Conservation (phyloP, 2,329 filamentous ascomycete species). For the Didymellaceae sp. region DNA sequence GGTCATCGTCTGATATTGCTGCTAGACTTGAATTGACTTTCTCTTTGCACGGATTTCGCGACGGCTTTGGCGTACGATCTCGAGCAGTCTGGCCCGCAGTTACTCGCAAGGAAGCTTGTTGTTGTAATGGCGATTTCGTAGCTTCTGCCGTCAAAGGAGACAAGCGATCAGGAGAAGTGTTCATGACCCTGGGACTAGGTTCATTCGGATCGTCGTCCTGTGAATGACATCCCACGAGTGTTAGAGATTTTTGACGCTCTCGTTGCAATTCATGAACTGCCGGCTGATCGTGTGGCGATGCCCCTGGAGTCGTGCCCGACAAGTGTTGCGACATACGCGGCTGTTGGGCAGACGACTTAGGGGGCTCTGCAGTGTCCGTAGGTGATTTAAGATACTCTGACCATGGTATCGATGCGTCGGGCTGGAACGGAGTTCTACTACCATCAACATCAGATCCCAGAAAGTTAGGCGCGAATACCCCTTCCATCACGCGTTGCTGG, state of each 20-base stretch:
- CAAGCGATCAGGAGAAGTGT: no score
- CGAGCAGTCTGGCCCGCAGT: no score
- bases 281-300: background rate
- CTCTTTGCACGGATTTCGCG: conserved; percentile 6
- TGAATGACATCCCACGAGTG: conserved; percentile 12
- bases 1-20: conserved; percentile 34
- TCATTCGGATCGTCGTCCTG: no score
- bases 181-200: no score
- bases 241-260: conserved; percentile 12
- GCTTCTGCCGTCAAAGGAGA: no score
- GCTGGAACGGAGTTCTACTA: conserved; percentile 22
- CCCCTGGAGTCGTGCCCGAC: background rate
- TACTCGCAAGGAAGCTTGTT: no score
- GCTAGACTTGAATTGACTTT: background rate
- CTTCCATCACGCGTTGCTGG: conserved; percentile 50
- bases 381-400: conserved; percentile 43
- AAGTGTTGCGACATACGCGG: background rate
- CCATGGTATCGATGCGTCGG: conserved; percentile 45
- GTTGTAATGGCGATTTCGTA: no score
- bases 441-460: conserved; percentile 29
- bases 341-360: conserved; percentile 16
- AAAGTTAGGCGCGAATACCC: conserved; percentile 36
- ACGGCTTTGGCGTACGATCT: background rate
- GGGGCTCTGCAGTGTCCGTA: conserved; percentile 17
- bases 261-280: conserved; percentile 10